Evolutionary conservation across 805 yeast genomes (phyloP).

Genomic region (Pichia gijzeniarum): DNA sequence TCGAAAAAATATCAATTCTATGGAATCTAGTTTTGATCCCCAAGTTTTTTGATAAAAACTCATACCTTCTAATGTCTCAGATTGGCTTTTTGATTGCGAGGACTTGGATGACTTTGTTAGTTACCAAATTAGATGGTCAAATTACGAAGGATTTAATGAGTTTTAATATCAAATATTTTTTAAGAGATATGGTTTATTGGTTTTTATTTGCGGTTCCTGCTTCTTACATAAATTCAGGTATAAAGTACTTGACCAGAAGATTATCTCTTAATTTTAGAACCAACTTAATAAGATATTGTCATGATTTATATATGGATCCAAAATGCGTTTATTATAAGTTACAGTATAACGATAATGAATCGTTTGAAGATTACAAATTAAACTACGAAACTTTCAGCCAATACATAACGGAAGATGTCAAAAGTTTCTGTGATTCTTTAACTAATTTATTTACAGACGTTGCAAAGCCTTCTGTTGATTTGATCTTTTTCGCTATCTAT

Average conservation of each 20-base stretch:
- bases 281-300: slow-evolving; percentile 75
- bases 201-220: slow-evolving; percentile 88
- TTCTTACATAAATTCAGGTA: slow-evolving; percentile 84
- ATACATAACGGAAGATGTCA: slow-evolving; percentile 79
- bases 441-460: slow-evolving; percentile 80
- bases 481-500: slow-evolving; percentile 77
- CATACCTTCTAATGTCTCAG: slow-evolving; percentile 60
- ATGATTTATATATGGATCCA: slow-evolving; percentile 80
- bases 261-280: slow-evolving; percentile 81
- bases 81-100: slow-evolving; percentile 69
- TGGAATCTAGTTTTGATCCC: slow-evolving; percentile 79
- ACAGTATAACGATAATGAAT: slow-evolving; percentile 44
- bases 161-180: slow-evolving; percentile 67
- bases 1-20: slow-evolving; percentile 66
- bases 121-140: slow-evolving; percentile 88
- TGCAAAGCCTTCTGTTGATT: slow-evolving; percentile 88
- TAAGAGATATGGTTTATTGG: slow-evolving; percentile 80
- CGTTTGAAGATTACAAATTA: slow-evolving; percentile 28
- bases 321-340: slow-evolving; percentile 79
- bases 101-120: slow-evolving; percentile 80
- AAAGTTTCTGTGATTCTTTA: slow-evolving; percentile 72
- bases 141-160: slow-evolving; percentile 84
- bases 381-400: slow-evolving; percentile 68
- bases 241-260: slow-evolving; percentile 70
- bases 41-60: slow-evolving; percentile 56